These are phyloP conservation scores for Nakaseomyces nivariensis DNA, from an alignment of 1,139 yeast species.

Conservation along the genomic window DNA sequence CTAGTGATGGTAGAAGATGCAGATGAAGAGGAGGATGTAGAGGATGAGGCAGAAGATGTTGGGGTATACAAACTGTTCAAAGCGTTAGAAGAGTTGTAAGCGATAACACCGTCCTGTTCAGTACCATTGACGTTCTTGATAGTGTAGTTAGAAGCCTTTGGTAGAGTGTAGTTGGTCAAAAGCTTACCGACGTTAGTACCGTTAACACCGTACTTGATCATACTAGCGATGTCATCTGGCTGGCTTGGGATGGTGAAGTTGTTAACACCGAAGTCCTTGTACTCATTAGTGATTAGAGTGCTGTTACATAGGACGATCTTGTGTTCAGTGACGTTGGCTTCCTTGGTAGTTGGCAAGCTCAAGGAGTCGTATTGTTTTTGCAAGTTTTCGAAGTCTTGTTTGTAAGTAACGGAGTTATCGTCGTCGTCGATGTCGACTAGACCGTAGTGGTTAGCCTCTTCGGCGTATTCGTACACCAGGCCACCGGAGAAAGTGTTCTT, in stretches of 20 bases:
- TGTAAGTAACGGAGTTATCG: conserved; percentile 36
- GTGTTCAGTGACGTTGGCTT: conserved; percentile 30
- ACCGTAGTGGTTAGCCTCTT: conserved; percentile 63
- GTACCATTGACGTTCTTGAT: conserved; percentile 45
- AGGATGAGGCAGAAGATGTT: conserved; percentile 23
- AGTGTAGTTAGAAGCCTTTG: conserved; percentile 34
- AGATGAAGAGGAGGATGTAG: conserved; percentile 12
- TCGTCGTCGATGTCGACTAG: conserved; percentile 43
- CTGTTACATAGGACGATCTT: conserved; percentile 46
- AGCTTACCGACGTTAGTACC: conserved; percentile 42
- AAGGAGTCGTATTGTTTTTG: conserved; percentile 38
- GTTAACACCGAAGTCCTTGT: conserved; percentile 33
- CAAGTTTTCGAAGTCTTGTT: conserved; percentile 49
- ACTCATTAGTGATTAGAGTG: conserved; percentile 34
- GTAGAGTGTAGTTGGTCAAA: conserved; percentile 32
- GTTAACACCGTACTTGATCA: conserved; percentile 45
- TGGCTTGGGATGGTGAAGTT: conserved; percentile 37
- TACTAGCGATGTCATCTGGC: conserved; percentile 33
- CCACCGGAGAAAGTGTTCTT: conserved; percentile 62
- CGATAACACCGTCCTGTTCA: conserved; percentile 44
- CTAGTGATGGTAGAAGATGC: conserved; percentile 8
- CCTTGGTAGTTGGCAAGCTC: conserved; percentile 35
- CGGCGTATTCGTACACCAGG: conserved; percentile 63
- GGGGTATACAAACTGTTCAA: conserved; percentile 34
- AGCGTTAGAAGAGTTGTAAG: conserved; percentile 35